Evolutionary conservation across 805 yeast species (phyloP).

Genomic region (Phaffomyces antillensis): DNA sequence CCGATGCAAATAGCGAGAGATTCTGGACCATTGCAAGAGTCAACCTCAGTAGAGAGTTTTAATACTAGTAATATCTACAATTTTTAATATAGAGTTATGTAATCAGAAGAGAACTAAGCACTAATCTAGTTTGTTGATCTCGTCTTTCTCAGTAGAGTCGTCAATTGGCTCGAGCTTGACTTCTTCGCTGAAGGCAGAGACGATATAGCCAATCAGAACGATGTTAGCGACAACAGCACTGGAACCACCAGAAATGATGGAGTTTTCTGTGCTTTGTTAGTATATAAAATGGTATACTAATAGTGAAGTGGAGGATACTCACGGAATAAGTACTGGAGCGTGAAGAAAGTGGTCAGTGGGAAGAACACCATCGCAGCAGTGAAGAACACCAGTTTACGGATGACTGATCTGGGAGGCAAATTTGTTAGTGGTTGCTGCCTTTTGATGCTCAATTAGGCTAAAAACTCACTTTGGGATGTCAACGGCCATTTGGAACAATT

Average conservation of each 20-base stretch:
- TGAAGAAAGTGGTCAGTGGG: slow-evolving; percentile 60
- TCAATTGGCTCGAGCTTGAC: slow-evolving; percentile 22
- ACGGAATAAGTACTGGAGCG: slow-evolving; percentile 33
- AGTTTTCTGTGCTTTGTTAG: slow-evolving; percentile 29
- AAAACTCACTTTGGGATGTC: slow-evolving; percentile 22
- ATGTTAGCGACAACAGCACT: slow-evolving; percentile 72
- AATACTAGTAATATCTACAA: neutral
- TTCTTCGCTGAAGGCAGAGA: slow-evolving; percentile 70
- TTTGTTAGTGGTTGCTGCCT: neutral
- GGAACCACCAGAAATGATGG: slow-evolving; percentile 69
- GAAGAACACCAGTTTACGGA: slow-evolving; percentile 62
- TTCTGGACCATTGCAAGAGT: slow-evolving; percentile 24
- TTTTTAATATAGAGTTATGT: neutral
- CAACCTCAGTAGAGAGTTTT: neutral
- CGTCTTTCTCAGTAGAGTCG: slow-evolving; percentile 27
- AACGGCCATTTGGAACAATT: slow-evolving; percentile 15
- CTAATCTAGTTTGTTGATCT: slow-evolving; percentile 25
- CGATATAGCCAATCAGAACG: slow-evolving; percentile 65
- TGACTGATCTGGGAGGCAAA: slow-evolving; percentile 40
- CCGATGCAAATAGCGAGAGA: slow-evolving; percentile 17
- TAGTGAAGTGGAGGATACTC: slow-evolving; percentile 2
- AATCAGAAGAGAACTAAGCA: slow-evolving; percentile 4
- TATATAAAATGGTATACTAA: slow-evolving; percentile 15
- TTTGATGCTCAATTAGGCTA: too few species aligned
- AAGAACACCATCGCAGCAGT: slow-evolving; percentile 70